Base-by-base conservation (phyloP, 1,284 basidiomycete genomes). In the Pterulicium gracile region DNA sequence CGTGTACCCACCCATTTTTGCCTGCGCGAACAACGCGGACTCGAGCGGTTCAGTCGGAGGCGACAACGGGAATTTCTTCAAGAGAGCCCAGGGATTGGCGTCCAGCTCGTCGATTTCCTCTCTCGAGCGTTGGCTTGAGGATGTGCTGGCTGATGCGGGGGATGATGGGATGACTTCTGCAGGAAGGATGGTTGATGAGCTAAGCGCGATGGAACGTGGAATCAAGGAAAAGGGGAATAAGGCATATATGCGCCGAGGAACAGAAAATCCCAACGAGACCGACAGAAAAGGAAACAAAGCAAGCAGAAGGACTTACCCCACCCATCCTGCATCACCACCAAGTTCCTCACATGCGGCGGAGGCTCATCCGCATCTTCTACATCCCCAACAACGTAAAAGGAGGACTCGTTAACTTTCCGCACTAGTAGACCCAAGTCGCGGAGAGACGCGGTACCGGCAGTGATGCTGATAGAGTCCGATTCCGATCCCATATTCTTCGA, bases 31-130 rank as follows among this genome's bases (percentile, higher is more conserved):
- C 5, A 39, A 17, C n/a, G 15, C 15, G 15, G 36, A 39, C 5
- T 4, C 15, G 4, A 39, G 15, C 36, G 36, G 36, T 39, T 39
- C 36, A 13, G 36, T 39, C n/a, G n/a, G n/a, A 10, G 36, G 36
- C 15, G 36, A 39, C 5, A 18, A 39, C n/a, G 36, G 36, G 36
- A 39, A 39, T 7, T 39, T 7, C 7, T 15, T 7, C 7, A 39
- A 17, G n/a, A 10, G 7, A n/a, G n/a, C n/a, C n/a, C n/a, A n/a
- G 27, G 7, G 27, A 7, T 7, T 32, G 10, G 10, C 27, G 15
- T 39, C 36, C 36, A 39, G 36, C 15, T 39, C 36, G 36, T 39
- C 36, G 15, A 39, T 7, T 32, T 32, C 27, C 19, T 39, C 36
- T n/a, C n/a, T n/a, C n/a, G n/a, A n/a, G n/a, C n/a, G n/a, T 17